Evolutionary conservation across 1,284 basidiomycete species (phyloP), one percentile per base, ranked within the genome.

Genomic region (Tetrapyrgos nigripes): DNA sequence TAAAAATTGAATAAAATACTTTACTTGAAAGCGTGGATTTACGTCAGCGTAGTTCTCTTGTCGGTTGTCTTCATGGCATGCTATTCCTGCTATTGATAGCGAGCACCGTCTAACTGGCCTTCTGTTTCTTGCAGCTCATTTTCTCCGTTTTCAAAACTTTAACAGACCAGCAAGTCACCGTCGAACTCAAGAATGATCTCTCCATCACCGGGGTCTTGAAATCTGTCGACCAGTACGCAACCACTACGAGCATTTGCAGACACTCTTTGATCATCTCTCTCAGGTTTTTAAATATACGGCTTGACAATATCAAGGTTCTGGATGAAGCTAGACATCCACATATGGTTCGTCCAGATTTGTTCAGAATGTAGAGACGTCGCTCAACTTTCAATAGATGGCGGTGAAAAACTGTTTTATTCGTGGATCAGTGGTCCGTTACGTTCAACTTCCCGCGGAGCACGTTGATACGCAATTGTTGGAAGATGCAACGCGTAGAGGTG

Each of bases 121-220:
- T 55, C 35, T 62, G 31, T 53, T 37, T 33, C 49, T 29, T 66
- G 27, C 70, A 96, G 95, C 87, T 97, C 68, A 97, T 97, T 68
- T 97, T 97, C 78, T 96, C 94, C 50, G 96, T 98, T 46, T 99
- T 99, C 90, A 99, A 99, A 80, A 99, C 97, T 14, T 87, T 99
- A 52, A 98, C 97, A 3, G 96, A 97, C 76, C 96, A 98, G 73
- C 87, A 90, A 67, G 95, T 98, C 68, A 97, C 95, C 17, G 96
- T 99, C 67, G 97, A 99, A 76, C 89, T 99, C 70, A 99, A 99
- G 81, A 99, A 99, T 79, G 97, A 99, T 77, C 88, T 99, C 55
- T 96, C 93, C 19, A 97, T 99, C 73, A 95, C 94, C 13, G 97
- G 97, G 3, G 93, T 95, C 23, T 80, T 99, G 68, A 98, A 97